phyloP scores from a whole-genome alignment of 768 basidiomycete species.

The Suillus lakei region DNA sequence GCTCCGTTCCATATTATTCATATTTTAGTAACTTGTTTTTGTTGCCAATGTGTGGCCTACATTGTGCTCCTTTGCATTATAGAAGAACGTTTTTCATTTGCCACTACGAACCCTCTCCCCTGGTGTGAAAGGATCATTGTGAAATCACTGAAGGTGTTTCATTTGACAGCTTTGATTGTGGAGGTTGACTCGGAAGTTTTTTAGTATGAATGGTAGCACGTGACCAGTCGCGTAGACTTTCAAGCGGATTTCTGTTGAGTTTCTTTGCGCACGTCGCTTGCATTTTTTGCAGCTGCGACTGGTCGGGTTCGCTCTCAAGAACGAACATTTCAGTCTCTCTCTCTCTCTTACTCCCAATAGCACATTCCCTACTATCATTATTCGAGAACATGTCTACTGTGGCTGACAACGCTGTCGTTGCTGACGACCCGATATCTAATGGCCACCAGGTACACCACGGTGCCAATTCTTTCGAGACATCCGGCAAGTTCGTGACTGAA shows the following conservation, averaged over 20 bases:
- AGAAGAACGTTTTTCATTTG: neutral
- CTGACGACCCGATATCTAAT: constrained; percentile 15
- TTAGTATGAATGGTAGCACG: neutral
- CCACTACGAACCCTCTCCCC: neutral
- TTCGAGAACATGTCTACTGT: constrained; percentile 12
- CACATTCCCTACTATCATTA: constrained; percentile 18
- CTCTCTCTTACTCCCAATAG: neutral
- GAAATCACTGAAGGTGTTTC: neutral
- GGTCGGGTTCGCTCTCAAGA: constrained; percentile 7
- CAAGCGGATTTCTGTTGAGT: constrained; percentile 7
- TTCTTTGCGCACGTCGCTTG: constrained; percentile 9
- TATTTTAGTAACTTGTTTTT: constrained; percentile 2
- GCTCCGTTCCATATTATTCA: neutral
- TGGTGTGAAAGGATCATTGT: neutral
- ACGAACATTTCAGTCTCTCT: neutral
- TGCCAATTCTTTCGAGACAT: neutral
- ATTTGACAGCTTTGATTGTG: neutral
- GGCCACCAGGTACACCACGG: constrained; percentile 3
- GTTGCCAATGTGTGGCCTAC: neutral
- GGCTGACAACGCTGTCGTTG: constrained; percentile 1
- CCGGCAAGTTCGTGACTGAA: neutral
- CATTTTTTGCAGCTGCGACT: constrained; percentile 12
- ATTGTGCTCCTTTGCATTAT: neutral
- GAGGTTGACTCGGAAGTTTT: neutral
- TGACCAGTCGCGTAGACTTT: constrained; percentile 13